Evolutionary conservation across 257 asterid species (phyloP).

Genomic region (Buddleja alternifolia): DNA sequence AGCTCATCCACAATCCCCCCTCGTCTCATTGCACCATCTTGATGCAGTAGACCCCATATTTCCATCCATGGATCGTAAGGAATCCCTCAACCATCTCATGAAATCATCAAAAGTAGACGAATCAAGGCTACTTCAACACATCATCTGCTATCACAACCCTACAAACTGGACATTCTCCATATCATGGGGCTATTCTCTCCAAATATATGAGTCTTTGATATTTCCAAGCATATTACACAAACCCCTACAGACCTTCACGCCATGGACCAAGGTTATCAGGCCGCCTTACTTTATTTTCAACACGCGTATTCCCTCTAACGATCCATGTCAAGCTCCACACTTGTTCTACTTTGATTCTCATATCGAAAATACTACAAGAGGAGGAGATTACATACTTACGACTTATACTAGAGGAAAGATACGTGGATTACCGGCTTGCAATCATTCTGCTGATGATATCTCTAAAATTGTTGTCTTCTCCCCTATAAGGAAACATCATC

Average conservation of each 20-base stretch:
- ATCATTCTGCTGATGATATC: constrained; percentile 40
- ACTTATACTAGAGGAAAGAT: constrained; percentile 23
- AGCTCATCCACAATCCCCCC: constrained; percentile 53
- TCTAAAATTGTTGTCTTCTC: constrained; percentile 40
- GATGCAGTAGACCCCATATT: constrained; percentile 50
- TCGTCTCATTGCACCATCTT: constrained; percentile 55
- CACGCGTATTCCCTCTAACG: constrained; percentile 33
- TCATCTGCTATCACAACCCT: constrained; percentile 36
- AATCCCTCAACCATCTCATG: constrained; percentile 43
- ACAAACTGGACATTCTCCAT: constrained; percentile 43
- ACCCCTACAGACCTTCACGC: constrained; percentile 42
- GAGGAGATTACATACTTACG: constrained; percentile 18
- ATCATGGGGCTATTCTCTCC: constrained; percentile 45
- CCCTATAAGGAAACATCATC: constrained; percentile 31
- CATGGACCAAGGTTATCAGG: constrained; percentile 30
- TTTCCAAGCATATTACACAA: constrained; percentile 36
- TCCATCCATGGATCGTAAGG: constrained; percentile 41
- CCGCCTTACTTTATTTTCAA: constrained; percentile 46
- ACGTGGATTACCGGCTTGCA: constrained; percentile 31
- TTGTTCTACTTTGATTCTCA: constrained; percentile 30
- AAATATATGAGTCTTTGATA: constrained; percentile 34
- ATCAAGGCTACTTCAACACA: constrained; percentile 45
- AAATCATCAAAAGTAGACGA: constrained; percentile 40
- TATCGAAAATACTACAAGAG: neutral
- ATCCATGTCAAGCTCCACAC: constrained; percentile 36